Conservation (phyloP, 176 grass and related monocot genomes). For the Triticum timopheevii region DNA sequence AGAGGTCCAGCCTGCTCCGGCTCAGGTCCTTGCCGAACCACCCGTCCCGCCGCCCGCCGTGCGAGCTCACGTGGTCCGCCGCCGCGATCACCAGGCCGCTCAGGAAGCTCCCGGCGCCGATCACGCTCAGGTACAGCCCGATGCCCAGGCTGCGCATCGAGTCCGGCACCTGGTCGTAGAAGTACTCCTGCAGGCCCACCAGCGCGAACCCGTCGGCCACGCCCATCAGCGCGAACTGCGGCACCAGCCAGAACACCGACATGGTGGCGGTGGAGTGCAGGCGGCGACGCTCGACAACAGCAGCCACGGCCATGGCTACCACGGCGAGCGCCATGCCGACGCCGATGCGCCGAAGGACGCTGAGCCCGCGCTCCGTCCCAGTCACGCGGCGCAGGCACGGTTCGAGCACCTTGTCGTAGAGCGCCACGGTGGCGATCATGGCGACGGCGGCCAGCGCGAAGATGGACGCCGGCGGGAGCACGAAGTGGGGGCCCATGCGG, state of each 20-base stretch:
- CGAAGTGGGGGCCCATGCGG: slow-evolving; percentile 39
- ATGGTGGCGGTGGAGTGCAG: not conserved
- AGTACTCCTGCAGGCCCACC: slow-evolving; percentile 84
- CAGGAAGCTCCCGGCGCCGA: slow-evolving; percentile 63
- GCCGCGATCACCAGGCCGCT: slow-evolving; percentile 60
- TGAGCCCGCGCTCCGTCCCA: slow-evolving; percentile 60
- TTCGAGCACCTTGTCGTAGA: slow-evolving; percentile 62
- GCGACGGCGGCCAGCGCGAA: slow-evolving; percentile 49
- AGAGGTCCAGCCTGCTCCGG: slow-evolving; percentile 66
- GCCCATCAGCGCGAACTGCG: slow-evolving; percentile 64
- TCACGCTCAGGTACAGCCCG: slow-evolving; percentile 63
- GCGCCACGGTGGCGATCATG: slow-evolving; percentile 55
- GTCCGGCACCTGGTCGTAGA: slow-evolving; percentile 87
- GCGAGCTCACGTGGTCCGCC: slow-evolving; percentile 34
- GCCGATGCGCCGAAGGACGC: slow-evolving; percentile 67
- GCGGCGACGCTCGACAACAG: slow-evolving; percentile 47
- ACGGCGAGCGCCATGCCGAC: slow-evolving; percentile 49
- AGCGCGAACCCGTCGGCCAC: slow-evolving; percentile 70
- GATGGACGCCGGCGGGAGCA: slow-evolving; percentile 58
- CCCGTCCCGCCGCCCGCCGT: not conserved
- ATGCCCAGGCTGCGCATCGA: slow-evolving; percentile 78
- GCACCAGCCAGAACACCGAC: slow-evolving; percentile 56
- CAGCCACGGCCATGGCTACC: slow-evolving; percentile 43
- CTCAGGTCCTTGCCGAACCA: slow-evolving; percentile 73
- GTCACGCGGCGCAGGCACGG: slow-evolving; percentile 48